A percentile compares a stretch with the other conserved stretches of the same genome.
Evolutionary conservation across 768 basidiomycete species (phyloP).

Genomic region (Boletus reticuloceps): DNA sequence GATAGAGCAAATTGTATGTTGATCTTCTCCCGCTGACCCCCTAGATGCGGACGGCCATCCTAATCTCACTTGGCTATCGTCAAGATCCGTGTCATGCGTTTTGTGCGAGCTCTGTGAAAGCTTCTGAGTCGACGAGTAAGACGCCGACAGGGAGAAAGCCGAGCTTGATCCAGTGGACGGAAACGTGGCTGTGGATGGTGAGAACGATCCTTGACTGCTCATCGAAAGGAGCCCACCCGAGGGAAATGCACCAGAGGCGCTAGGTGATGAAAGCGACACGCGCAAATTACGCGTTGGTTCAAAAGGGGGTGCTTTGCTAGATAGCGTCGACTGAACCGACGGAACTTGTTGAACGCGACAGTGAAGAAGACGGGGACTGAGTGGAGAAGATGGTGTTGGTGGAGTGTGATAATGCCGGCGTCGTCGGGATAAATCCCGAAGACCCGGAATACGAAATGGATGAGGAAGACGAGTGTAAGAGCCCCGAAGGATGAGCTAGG

Average conservation of each 20-base stretch:
- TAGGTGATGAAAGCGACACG: constrained; percentile 21
- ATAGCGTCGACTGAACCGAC: constrained; percentile 41
- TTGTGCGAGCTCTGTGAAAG: constrained; percentile 5
- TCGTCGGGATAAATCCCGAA: constrained; percentile 12
- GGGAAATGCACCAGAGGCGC: constrained; percentile 13
- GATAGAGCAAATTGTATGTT: not conserved
- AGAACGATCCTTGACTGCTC: constrained; percentile 16
- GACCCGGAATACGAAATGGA: constrained; percentile 18
- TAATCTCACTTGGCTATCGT: constrained; percentile 4
- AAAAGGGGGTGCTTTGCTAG: constrained; percentile 53
- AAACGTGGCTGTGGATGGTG: constrained; percentile 15
- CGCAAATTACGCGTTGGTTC: constrained; percentile 42
- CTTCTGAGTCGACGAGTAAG: constrained; percentile 17
- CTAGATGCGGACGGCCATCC: constrained; percentile 13
- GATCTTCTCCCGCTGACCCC: constrained; percentile 17
- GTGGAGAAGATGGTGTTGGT: constrained; percentile 17
- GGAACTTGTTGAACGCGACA: constrained; percentile 30
- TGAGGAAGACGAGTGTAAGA: constrained; percentile 10
- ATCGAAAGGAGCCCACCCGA: constrained; percentile 10
- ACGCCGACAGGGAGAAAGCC: constrained; percentile 10
- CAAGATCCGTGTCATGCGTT: constrained; percentile 4
- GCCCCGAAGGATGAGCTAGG: constrained; percentile 10
- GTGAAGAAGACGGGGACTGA: constrained; percentile 20
- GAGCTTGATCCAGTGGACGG: constrained; percentile 7
- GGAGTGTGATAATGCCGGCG: constrained; percentile 12